Percentiles rank a stretch among this genome's conserved stretches.
Evolutionary conservation across 495 filamentous ascomycete genomes (phyloP).

Genomic region (Cercophora newfieldiana): DNA sequence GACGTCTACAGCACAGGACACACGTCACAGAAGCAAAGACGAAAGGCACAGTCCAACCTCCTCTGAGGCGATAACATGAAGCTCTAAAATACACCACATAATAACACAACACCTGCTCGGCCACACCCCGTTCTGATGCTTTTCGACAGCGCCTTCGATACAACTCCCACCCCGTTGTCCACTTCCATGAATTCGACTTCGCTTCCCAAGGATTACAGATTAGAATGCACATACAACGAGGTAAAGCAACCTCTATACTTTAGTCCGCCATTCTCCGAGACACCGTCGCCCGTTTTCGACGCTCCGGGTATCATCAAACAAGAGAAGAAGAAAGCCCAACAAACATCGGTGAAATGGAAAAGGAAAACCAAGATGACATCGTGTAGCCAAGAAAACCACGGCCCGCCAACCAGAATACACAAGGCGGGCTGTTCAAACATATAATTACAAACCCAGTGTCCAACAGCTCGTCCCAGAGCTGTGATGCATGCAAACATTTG

Average conservation of each 20-base stretch:
- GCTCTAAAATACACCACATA: background rate
- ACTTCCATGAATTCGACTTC: background rate
- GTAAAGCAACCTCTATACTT: constrained; percentile 1
- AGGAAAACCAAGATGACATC: background rate
- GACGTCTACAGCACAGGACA: too few species aligned
- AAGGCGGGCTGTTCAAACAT: background rate
- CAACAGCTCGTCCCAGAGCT: constrained; percentile 14
- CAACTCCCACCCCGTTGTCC: too few species aligned
- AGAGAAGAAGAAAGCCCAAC: constrained; percentile 9
- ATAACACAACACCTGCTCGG: background rate
- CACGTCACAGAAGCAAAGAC: background rate
- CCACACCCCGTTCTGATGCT: background rate
- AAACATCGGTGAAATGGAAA: background rate
- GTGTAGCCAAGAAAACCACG: background rate
- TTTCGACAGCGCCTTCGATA: background rate
- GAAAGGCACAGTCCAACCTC: background rate
- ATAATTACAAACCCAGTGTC: constrained; percentile 7
- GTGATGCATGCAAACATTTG: constrained; percentile 11
- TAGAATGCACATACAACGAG: background rate
- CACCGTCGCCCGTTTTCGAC: constrained; percentile 30
- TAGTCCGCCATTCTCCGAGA: constrained; percentile 15
- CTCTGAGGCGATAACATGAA: background rate
- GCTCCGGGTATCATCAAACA: constrained; percentile 29
- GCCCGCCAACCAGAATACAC: background rate
- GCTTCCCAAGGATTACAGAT: background rate